Evolutionary conservation across 805 yeast species (phyloP), one percentile per base, ranked within the genome.

Genomic region (Monosporozyma aquatica): DNA sequence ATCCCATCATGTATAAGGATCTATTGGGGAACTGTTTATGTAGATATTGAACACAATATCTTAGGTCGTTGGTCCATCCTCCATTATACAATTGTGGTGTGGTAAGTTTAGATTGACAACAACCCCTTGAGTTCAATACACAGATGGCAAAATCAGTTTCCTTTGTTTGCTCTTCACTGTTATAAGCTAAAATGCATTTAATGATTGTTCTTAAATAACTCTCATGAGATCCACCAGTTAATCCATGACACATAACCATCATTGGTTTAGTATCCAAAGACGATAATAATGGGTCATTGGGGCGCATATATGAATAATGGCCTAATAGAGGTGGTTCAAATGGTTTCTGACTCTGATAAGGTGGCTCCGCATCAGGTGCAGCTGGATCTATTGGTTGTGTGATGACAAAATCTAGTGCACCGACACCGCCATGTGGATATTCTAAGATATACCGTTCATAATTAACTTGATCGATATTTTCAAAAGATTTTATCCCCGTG

Each of bases 201-300:
- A 76, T 71, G 28, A 80, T 56, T 43, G 83, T 71, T 20, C 92
- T 70, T 33, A 85, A 76, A 54, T 85, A 78, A 6, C 82, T 70
- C 56, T 85, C 95, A 47, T 80, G 83, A n/a, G 89, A 79, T 0
- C 95, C 92, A 5, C 95, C 95, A 1, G 84, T 80, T 29, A 85
- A 71, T 0, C 95, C 95, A 56, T 86, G 95, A 33, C 82, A 61
- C 3, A 75, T 63, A 24, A 85, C 71, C 14, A 82, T 65, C 54
- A 86, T 66, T 2, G 94, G 94, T 38, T 60, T 69, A 3, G 67
- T 50, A 38, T 62, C 66, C 15, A 64, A 64, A 43, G 66, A 32
- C 44, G 41, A 52, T 39, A 52, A 51, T 6, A 45, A 44, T 1
- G 48, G 58, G 56, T 82, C 90, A 2, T 43, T 61, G 37, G 58